Evolutionary conservation across 164 flowering plant genomes (phyloP), one percentile per base, ranked within the genome.

Genomic region (Stephania yunnanensis): DNA sequence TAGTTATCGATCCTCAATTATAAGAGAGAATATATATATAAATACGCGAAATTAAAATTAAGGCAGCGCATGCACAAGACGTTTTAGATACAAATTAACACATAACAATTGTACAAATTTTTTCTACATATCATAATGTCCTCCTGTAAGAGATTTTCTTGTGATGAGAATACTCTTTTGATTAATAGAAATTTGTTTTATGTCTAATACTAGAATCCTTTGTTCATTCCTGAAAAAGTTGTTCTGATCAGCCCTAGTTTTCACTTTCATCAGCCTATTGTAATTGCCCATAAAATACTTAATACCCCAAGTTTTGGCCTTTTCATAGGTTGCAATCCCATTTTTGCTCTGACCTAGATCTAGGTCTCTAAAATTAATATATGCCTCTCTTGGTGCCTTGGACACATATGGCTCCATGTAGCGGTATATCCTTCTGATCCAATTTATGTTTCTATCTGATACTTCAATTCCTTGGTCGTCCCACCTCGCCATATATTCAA

Each of bases 281-380:
- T 76, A 86, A 64, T 86, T 84, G 2, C 31, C 71, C 73, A 75
- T 79, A 73, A 80, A 86, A 46, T 84, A 86, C 71, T 75, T 80
- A 0, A 4, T 20, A 9, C 86, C 88, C 73, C 79, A 86, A 66
- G 73, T 66, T 4, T 66, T 76, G 12, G 80, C 82, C 70, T 83
- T 71, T 20, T 29, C 31, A 11, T 78, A 79, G 64, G 75, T 82
- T 15, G 79, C 73, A 5, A 74, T 45, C 7, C 78, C 83, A 19
- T 53, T 72, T 46, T 72, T 36, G 74, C 67, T 53, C 12, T 58
- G 25, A 11, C 74, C 74, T 67, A 72, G 58, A 29, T 72, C 74
- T 3, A 72, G 1, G 19, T 72, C 74, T 15, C 66, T 72, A 6
- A 31, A 53, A 36, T 72, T 72, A 0, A 72, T 22, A 72, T 72